Evolutionary conservation across 257 asterid genomes (phyloP).

Genomic region (Ocimum tenuiflorum): DNA sequence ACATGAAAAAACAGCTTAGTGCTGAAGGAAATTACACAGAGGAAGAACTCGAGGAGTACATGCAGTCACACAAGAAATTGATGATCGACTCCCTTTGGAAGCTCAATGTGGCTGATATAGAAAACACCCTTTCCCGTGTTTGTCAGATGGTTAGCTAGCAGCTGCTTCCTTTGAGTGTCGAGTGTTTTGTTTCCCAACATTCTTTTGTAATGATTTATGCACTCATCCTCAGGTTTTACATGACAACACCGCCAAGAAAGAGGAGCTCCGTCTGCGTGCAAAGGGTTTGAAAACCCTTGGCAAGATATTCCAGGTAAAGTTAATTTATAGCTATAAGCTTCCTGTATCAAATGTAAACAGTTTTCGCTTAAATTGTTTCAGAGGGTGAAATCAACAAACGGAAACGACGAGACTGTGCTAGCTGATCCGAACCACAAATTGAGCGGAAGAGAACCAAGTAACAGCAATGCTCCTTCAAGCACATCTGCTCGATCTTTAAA

Average conservation of each 20-base stretch:
- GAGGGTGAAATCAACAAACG: constrained; percentile 69
- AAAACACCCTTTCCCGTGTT: constrained; percentile 84
- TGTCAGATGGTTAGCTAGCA: constrained; percentile 75
- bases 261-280: constrained; percentile 86
- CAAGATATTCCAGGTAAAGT: constrained; percentile 68
- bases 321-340: neutral
- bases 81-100: constrained; percentile 98
- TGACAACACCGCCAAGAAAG: constrained; percentile 76
- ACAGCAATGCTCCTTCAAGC: constrained; percentile 34
- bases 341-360: neutral
- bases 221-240: constrained; percentile 56
- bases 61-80: constrained; percentile 88
- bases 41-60: constrained; percentile 80
- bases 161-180: constrained; percentile 8
- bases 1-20: constrained; percentile 76
- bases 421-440: constrained; percentile 36
- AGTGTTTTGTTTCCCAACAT: neutral
- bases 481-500: constrained; percentile 41
- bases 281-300: constrained; percentile 96
- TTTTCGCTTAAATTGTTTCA: constrained; percentile 23
- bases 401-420: constrained; percentile 36
- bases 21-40: constrained; percentile 88
- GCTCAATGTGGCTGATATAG: constrained; percentile 98
- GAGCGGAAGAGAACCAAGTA: constrained; percentile 43
- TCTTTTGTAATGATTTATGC: constrained; percentile 12